These are phyloP conservation scores for Neurospora sp. DNA, from an alignment of 495 filamentous ascomycete genomes.

Conservation along the genomic window DNA sequence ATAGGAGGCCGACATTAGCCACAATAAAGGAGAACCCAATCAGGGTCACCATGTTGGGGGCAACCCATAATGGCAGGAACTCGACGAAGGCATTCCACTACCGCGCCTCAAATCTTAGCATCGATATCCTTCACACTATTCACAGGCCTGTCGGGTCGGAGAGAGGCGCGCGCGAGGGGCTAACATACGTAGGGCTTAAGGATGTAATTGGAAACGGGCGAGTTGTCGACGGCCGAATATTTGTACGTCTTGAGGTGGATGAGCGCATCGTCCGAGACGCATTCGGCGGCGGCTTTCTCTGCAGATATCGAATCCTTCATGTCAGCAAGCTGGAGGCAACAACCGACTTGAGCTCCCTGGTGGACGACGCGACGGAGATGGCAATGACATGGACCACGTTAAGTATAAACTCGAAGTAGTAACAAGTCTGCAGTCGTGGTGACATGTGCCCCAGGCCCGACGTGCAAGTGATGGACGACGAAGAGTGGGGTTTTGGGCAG, in stretches of 20 bases:
- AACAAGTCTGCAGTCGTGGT: background rate
- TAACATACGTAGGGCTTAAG: constrained; percentile 84
- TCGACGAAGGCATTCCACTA: constrained; percentile 98
- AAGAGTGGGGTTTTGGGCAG: background rate
- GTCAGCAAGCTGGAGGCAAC: constrained; percentile 13
- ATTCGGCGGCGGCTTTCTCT: constrained; percentile 45
- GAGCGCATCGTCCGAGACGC: constrained; percentile 49
- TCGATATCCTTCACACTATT: background rate
- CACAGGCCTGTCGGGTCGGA: background rate
- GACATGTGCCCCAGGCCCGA: background rate
- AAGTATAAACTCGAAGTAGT: background rate
- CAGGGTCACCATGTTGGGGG: constrained; percentile 95
- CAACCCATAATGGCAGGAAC: constrained; percentile 86
- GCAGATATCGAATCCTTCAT: constrained; percentile 1
- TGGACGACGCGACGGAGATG: constrained; percentile 3
- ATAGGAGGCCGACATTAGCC: constrained; percentile 69
- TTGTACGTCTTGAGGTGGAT: constrained; percentile 90
- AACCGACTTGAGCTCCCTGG: background rate
- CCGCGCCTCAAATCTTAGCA: constrained; percentile 2
- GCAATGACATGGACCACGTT: constrained; percentile 1
- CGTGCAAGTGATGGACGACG: background rate
- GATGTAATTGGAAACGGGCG: constrained; percentile 86
- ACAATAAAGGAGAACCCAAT: constrained; percentile 92
- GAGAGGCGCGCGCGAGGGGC: constrained; percentile 2
- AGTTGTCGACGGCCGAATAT: constrained; percentile 94